Conservation (phyloP, 1,284 basidiomycete species). For the Trichosporon sp. region DNA sequence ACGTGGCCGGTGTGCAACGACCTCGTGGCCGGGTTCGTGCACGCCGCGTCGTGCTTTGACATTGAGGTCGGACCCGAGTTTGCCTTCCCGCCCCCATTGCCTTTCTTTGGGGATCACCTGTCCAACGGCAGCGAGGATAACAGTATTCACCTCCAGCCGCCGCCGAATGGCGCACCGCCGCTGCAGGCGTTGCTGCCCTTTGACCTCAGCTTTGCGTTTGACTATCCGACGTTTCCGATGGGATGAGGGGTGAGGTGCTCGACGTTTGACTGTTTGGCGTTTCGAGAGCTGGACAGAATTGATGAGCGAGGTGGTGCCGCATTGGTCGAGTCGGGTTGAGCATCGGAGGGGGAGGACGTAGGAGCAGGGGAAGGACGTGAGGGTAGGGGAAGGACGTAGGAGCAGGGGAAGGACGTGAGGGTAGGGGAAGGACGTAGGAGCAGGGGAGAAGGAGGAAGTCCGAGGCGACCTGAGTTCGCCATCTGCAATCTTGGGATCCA, state of each 20-base stretch:
- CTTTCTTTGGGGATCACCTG: not conserved
- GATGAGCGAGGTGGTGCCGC: too few relatives aligned
- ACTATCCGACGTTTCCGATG: not conserved
- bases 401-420: too few relatives aligned
- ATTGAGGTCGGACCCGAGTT: not conserved
- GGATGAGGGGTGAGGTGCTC: not conserved
- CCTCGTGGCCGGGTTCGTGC: conserved; percentile 9
- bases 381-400: too few relatives aligned
- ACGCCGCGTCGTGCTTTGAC: conserved; percentile 10
- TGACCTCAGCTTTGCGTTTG: conserved; percentile 1
- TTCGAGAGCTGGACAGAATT: too few relatives aligned
- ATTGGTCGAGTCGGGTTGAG: too few relatives aligned
- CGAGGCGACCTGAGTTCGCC: too few relatives aligned
- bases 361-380: too few relatives aligned
- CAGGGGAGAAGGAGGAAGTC: too few relatives aligned
- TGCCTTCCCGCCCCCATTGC: not conserved
- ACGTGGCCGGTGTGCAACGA: conserved; percentile 13
- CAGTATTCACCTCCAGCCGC: not conserved
- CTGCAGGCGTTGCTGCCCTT: not conserved
- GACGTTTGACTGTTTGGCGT: too few relatives aligned
- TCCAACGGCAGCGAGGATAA: not conserved
- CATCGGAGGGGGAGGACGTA: too few relatives aligned
- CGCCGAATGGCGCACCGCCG: not conserved
- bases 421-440: too few relatives aligned
- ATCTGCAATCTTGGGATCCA: too few relatives aligned